Evolutionary conservation across 805 yeast species (phyloP), one percentile per base, ranked within the genome.

Genomic region (Barnettozyma pratensis): DNA sequence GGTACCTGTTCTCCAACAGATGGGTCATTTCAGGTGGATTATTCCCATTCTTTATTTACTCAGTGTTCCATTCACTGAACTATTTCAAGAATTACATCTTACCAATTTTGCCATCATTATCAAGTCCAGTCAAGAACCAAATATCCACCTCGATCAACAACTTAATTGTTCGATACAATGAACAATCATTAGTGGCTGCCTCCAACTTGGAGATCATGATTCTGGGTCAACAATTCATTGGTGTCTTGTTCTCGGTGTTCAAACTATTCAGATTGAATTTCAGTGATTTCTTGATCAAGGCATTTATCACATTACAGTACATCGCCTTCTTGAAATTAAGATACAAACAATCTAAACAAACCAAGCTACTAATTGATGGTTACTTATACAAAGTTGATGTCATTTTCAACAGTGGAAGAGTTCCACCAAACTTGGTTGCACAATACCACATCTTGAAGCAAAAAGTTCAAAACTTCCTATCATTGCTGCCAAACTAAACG

Each of bases 21-120:
- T 54, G 61, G 66, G 57, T 72, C 53, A 60, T 77, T 36, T 59
- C 70, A 5, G 78, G 77, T 51, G 72, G 81, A 4, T 66, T 81
- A 50, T 71, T 80, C 53, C 82, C 89, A 30, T 84, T 83, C 58
- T 72, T 76, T 14, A 73, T 83, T 44, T 85, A 75, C 64, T 81
- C 88, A 5, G 51, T 76, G 3, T 84, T 83, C 73, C 90, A 85
- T 66, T 75, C 79, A 6, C 70, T 82, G 58, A 74, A 76, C 39
- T 85, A 83, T 64, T 65, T 76, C 56, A 80, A 77, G 59, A 73
- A 74, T 44, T 70, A 71, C 55, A 61, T 84, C 50, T 67, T 83
- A 49, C 84, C 85, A 46, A 67, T 71, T 42, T 58, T 73, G 41
- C 81, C 84, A 3, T 39, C 59, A 4, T 39, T 58, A 25, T 37